Percentiles rank a stretch among this genome's conserved stretches.
These are phyloP conservation scores for Debaryomyces coudertii DNA, from an alignment of 1,139 yeast species.

Conservation along the genomic window DNA sequence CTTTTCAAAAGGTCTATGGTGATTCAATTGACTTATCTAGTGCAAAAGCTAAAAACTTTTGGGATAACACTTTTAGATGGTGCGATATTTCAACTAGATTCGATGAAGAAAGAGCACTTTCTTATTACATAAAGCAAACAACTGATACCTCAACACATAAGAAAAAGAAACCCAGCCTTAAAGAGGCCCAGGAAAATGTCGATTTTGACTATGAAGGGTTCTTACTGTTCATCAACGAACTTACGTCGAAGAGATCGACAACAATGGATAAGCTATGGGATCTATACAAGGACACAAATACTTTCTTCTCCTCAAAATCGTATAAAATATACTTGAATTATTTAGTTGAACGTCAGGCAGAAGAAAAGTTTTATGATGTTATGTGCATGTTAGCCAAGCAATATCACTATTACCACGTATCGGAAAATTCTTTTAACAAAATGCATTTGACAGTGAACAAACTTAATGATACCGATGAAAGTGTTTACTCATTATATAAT, in stretches of 20 bases:
- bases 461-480: conserved; percentile 21
- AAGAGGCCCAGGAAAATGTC: conserved; percentile 36
- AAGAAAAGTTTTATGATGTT: conserved; percentile 26
- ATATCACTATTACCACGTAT: conserved; percentile 24
- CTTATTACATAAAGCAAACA: conserved; percentile 28
- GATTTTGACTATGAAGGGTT: conserved; percentile 47
- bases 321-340: conserved; percentile 29
- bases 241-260: conserved; percentile 29
- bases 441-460: conserved; percentile 16
- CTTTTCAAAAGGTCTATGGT: conserved; percentile 35
- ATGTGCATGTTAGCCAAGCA: conserved; percentile 27
- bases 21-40: conserved; percentile 24
- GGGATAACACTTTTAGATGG: conserved; percentile 45
- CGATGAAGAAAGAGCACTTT: conserved; percentile 31
- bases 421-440: conserved; percentile 33
- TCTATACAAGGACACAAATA: conserved; percentile 29
- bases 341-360: conserved; percentile 24
- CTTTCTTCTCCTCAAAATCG: conserved; percentile 29
- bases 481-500: conserved; percentile 28
- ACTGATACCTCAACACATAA: conserved; percentile 15
- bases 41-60: conserved; percentile 28
- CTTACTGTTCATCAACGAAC: conserved; percentile 30
- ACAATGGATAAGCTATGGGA: conserved; percentile 40
- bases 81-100: conserved; percentile 35
- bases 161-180: conserved; percentile 18